Base-by-base conservation (phyloP, 2,329 filamentous ascomycete species). In the Zelopaecilomyces penicillatus region DNA sequence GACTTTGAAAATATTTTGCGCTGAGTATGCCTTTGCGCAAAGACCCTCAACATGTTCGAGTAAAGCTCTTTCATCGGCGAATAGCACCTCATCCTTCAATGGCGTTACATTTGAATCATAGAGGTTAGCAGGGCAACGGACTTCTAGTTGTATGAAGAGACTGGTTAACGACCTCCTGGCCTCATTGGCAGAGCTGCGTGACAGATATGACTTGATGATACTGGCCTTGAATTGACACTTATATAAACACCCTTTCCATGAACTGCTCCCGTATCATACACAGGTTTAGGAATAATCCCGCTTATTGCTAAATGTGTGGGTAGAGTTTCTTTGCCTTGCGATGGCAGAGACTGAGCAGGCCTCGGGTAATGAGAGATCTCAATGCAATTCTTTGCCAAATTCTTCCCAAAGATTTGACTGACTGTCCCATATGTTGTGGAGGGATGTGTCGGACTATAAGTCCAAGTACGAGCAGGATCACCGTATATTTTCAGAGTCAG, bases 51-150 rank as follows among this genome's bases (percentile, higher is more conserved):
- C 78, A 12, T 68, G 59, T n/a, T 64, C 53, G 2, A 77, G 50
- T 0, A 78, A 37, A 2, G 43, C 40, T 2, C 60, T 39, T 49
- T 81, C 74, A 41, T 86, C 67, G 4, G 67, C 68, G 55, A 90
- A 88, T 1, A 87, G 55, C 2, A 90, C 73, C 53, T 87, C 78
- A 45, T 87, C 79, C 57, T 90, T 90, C 4, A 78, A 69, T 4
- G 84, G 77, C 48, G 87, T 80, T 5, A 89, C 63, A 52, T 89
- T 90, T 1, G 74, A 69, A 61, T 90, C 85, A 54, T 90, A 90
- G 46, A 70, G 80, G 29, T 72, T 71, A 1, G 66, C 57, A 0
- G 78, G 73, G 54, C 83, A 89, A 10, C 59, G 59, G 30, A 90
- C 78, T 45, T 80, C 75, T 33, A 90, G 61, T 35, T 71, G 71